phyloP scores from a whole-genome alignment of 352 stramenopile species.

The Globisporangium polare region DNA sequence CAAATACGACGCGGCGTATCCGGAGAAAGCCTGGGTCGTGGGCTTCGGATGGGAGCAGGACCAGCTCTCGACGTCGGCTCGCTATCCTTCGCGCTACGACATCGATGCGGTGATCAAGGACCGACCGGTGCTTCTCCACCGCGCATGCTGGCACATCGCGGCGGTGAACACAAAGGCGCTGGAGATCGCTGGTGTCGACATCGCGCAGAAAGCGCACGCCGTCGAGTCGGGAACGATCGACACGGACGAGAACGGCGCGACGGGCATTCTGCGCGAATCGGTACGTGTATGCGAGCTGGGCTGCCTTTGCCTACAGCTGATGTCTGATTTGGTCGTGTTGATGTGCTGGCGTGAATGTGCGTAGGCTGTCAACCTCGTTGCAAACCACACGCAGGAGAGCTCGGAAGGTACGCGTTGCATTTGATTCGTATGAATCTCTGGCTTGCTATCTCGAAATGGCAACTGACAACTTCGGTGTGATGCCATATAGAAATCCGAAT shows the following conservation, averaged over 20 bases:
- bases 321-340: neutral
- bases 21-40: slow-evolving; percentile 73
- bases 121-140: slow-evolving; percentile 79
- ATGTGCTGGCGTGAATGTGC: neutral
- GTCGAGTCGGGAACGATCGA: slow-evolving; percentile 54
- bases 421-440: neutral
- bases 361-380: slow-evolving; percentile 64
- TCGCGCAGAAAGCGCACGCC: slow-evolving; percentile 24
- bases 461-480: neutral
- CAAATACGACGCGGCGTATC: slow-evolving; percentile 54
- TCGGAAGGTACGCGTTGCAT: slow-evolving; percentile 39
- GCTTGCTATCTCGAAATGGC: neutral
- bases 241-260: slow-evolving; percentile 55
- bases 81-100: slow-evolving; percentile 70
- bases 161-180: slow-evolving; percentile 85
- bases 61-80: slow-evolving; percentile 46
- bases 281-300: slow-evolving; percentile 19
- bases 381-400: slow-evolving; percentile 65
- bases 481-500: slow-evolving; percentile 38
- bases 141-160: slow-evolving; percentile 88
- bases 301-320: neutral
- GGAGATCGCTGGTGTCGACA: slow-evolving; percentile 55
- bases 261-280: slow-evolving; percentile 67
- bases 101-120: slow-evolving; percentile 70
- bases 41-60: slow-evolving; percentile 88